phyloP scores from a whole-genome alignment of 2,329 filamentous ascomycete genomes.

The Aspergillus ochraceoroseus region DNA sequence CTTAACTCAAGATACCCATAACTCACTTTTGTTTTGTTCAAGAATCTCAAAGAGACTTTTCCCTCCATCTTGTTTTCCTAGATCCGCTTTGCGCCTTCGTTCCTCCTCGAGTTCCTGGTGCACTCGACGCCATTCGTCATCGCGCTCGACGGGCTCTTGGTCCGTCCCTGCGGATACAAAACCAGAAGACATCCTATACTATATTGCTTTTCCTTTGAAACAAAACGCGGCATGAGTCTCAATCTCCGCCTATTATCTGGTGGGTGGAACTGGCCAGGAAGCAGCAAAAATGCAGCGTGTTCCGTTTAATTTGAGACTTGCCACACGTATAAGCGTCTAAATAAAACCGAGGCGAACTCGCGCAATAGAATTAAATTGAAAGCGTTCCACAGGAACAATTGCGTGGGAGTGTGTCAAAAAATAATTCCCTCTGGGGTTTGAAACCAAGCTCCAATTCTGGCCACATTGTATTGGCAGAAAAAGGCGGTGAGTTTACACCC shows the following conservation, averaged over 20 bases:
- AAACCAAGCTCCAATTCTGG: too few relatives aligned
- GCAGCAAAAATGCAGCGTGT: too few relatives aligned
- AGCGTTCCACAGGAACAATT: neutral
- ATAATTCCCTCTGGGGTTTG: too few relatives aligned
- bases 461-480: slow-evolving; percentile 12
- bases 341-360: too few relatives aligned
- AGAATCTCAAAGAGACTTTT: slow-evolving; percentile 49
- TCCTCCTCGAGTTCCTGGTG: slow-evolving; percentile 47
- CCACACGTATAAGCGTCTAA: too few relatives aligned
- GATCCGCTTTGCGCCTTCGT: slow-evolving; percentile 42
- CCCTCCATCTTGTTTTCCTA: slow-evolving; percentile 51
- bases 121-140: slow-evolving; percentile 44
- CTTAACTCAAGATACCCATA: neutral
- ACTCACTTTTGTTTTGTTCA: slow-evolving; percentile 49
- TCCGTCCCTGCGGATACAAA: slow-evolving; percentile 45
- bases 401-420: neutral
- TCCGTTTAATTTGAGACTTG: too few relatives aligned
- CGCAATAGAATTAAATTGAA: too few relatives aligned
- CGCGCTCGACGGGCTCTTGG: slow-evolving; percentile 37
- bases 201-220: neutral
- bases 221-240: neutral
- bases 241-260: too few relatives aligned
- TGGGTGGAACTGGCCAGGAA: too few relatives aligned
- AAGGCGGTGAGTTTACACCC: slow-evolving; percentile 11
- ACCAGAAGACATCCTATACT: slow-evolving; percentile 42